Percentiles rank a stretch among this genome's conserved stretches.
Conservation (phyloP, 129 eudicot genomes). For the Scalesia atractyloides region DNA sequence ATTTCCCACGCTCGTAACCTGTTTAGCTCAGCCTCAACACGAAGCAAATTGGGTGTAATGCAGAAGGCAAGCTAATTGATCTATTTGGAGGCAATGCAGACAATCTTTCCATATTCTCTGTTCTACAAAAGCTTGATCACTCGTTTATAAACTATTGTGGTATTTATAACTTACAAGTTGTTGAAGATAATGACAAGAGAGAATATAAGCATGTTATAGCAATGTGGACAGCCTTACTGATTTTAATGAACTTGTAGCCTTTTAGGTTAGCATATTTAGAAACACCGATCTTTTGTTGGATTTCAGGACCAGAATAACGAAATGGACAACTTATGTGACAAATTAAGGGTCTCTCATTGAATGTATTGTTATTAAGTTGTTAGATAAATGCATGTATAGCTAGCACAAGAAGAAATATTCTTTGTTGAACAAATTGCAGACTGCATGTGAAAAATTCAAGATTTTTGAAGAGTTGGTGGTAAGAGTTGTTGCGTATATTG, state of each 20-base stretch:
- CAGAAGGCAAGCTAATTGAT: slow-evolving; percentile 64
- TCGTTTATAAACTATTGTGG: slow-evolving; percentile 13
- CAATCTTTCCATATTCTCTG: slow-evolving; percentile 27
- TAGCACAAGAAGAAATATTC: slow-evolving; percentile 25
- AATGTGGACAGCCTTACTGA: slow-evolving; percentile 46
- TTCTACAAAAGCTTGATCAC: neutral
- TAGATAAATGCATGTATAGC: slow-evolving; percentile 22
- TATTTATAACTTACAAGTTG: slow-evolving; percentile 30
- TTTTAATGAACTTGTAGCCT: slow-evolving; percentile 40
- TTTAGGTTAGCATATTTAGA: slow-evolving; percentile 33
- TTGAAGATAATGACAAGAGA: slow-evolving; percentile 31
- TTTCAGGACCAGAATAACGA: slow-evolving; percentile 22
- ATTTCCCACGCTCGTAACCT: slow-evolving; percentile 44
- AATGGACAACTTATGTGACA: slow-evolving; percentile 26
- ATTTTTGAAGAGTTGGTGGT: slow-evolving; percentile 25
- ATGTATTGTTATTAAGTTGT: slow-evolving; percentile 11
- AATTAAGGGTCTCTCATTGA: slow-evolving; percentile 30
- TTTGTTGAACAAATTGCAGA: slow-evolving; percentile 9
- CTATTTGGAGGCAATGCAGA: slow-evolving; percentile 37
- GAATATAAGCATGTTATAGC: slow-evolving; percentile 43
- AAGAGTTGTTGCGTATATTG: slow-evolving; percentile 21
- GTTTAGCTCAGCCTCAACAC: slow-evolving; percentile 45
- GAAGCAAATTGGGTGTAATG: slow-evolving; percentile 46
- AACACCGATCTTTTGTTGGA: slow-evolving; percentile 22
- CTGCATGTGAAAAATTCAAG: slow-evolving; percentile 19